Evolutionary conservation across 192 early-diverging fungal genomes (phyloP), one percentile per base, ranked within the genome.

Genomic region (Dissophora ornata): DNA sequence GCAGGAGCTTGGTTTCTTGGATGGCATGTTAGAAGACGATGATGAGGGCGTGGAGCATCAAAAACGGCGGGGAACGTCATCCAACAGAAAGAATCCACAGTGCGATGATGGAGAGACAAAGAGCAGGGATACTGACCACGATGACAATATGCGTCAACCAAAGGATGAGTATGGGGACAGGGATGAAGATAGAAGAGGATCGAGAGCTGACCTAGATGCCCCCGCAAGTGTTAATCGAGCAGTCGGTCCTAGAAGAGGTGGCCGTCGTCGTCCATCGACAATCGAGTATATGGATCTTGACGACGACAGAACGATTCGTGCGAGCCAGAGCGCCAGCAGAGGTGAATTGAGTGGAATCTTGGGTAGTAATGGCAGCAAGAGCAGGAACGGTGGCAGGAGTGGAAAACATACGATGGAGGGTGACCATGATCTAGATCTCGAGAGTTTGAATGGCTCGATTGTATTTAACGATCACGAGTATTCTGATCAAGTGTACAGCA

Each of bases 381-480:
- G n/a, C 24, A 29, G 28, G 21, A 32, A 38, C 7, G 42, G 30
- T 15, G 47, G 62, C 2, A 30, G 28, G n/a, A 44, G 48, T 21
- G 8, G 44, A 19, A 48, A 26, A 1, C 24, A 48, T 16, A 21
- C 21, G 30, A 50, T 18, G 11, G 24, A 57, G 42, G 36, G 38
- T 22, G 73, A 61, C 7, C 73, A 77, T 34, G 73, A 77, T n/a
- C 44, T 77, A 0, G 73, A 77, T 29, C 59, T 77, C 1, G 73
- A 77, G 53, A 77, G 73, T 30, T 28, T 77, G 51, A 57, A 77
- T 49, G 73, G 73, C 0, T 77, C 73, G n/a, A 77, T 77, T 45
- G 64, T 77, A 8, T 77, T 77, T 33, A 15, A 61, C 24, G 52
- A 73, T 36, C 33, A 46, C 7, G 55, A 16, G 18, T 6, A 45